Base-by-base conservation (phyloP, 2,329 filamentous ascomycete species). In the Drechslerella coelobrocha region DNA sequence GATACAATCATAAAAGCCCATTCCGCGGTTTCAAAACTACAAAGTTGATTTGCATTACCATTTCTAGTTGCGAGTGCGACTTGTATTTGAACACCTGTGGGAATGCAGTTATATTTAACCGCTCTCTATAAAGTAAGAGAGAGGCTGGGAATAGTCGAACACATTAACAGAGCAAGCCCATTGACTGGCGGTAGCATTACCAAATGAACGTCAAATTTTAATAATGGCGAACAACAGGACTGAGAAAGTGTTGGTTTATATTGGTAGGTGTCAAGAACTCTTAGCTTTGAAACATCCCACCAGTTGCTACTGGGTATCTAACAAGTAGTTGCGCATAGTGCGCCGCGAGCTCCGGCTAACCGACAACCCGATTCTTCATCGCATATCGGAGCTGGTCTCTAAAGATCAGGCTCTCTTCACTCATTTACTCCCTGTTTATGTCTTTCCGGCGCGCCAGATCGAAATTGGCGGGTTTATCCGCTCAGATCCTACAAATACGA, bases 401-500 rank as follows among this genome's bases (percentile, higher is more conserved):
- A 68, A 61, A 50, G 26, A 50, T 39, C 55, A 54, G 8, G 14
- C 48, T 10, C 51, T n/a, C 6, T 68, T 55, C 24, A 89, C 88
- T 0, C 88, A 92, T 76, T 77, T 92, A 0, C 81, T 93, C 0
- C 90, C 90, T 6, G 79, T 91, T 41, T 90, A 87, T 76, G 80
- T 91, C 19, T 86, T 92, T 55, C 82, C 86, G 0, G 84, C 88
- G 1, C 82, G 89, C 55, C 89, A 93, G 74, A 80, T 92, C 21
- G 89, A 93, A 76, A 81, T 90, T 0, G 89, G 88, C 0, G 90
- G 90, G 1, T 90, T 93, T 75, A 79, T 92, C n/a, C n/a, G n/a
- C n/a, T n/a, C n/a, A n/a, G 78, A 79, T 12, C 77, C 83, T 48
- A 17, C 4, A n/a, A 43, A 9, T 7, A 8, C 21, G 12, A 37